Evolutionary conservation across 163 green algal genomes (phyloP).

Genomic region (Picocystis sp.): DNA sequence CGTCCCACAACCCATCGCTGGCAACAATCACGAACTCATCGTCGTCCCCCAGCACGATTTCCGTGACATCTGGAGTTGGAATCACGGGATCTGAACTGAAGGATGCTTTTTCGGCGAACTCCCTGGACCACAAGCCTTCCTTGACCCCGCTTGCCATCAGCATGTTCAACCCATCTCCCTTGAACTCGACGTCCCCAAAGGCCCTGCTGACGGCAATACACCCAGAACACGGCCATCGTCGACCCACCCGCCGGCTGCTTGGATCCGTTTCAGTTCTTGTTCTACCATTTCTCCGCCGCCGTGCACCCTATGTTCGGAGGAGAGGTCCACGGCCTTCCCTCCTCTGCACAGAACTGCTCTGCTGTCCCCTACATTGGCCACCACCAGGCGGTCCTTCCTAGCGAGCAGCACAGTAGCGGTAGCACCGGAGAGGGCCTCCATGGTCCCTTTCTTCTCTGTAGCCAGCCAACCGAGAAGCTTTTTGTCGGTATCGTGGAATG

Average conservation of each 20-base stretch:
- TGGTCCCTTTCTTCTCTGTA: not conserved
- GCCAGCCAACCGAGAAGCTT: conserved; percentile 18
- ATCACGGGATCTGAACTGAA: conserved; percentile 30
- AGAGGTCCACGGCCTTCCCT: conserved; percentile 20
- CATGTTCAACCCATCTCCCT: conserved; percentile 18
- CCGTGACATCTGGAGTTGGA: conserved; percentile 25
- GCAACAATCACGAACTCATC: conserved; percentile 65
- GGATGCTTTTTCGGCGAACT: not conserved
- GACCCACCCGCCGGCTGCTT: conserved; percentile 37
- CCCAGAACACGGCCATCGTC: conserved; percentile 39
- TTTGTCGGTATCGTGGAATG: conserved; percentile 14
- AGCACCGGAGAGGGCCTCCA: conserved; percentile 20
- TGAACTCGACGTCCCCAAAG: conserved; percentile 49
- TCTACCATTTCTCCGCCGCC: conserved; percentile 16
- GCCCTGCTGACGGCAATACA: conserved; percentile 37
- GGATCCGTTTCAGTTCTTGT: conserved; percentile 28
- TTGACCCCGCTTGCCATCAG: conserved; percentile 1
- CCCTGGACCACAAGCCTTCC: not conserved
- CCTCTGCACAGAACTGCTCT: conserved; percentile 46
- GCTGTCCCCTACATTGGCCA: conserved; percentile 67
- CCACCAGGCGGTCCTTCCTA: conserved; percentile 24
- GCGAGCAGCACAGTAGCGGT: conserved; percentile 38
- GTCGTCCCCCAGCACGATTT: conserved; percentile 21
- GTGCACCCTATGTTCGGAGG: conserved; percentile 30
- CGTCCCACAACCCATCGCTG: conserved; percentile 48